Percentiles rank a stretch among this genome's conserved stretches.
Evolutionary conservation across 2,329 filamentous ascomycete genomes (phyloP).

Genomic region (Paecilomyces sp.): DNA sequence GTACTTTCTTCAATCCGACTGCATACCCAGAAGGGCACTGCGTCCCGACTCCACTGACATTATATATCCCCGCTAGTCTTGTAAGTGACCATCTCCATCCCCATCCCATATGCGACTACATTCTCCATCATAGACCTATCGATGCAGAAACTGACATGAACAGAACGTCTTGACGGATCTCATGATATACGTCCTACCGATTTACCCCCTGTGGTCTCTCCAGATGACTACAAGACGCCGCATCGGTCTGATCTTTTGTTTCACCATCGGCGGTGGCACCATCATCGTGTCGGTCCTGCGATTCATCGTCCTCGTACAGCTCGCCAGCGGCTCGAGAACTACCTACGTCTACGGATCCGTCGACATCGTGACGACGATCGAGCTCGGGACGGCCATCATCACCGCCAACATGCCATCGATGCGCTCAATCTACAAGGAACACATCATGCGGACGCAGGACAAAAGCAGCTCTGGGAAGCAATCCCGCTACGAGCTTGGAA

Average conservation of each 20-base stretch:
- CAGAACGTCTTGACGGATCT: not conserved
- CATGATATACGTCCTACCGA: not conserved
- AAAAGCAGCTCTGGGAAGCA: not conserved
- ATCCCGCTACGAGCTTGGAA: not conserved
- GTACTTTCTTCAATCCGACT: not conserved
- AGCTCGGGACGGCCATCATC: not conserved
- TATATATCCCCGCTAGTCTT: not conserved
- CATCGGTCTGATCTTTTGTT: not conserved
- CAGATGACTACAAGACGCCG: not conserved
- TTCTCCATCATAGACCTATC: not conserved
- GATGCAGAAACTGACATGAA: not conserved
- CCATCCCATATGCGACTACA: not conserved
- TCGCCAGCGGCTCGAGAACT: not conserved
- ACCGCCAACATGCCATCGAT: not conserved
- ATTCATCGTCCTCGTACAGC: not conserved
- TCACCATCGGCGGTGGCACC: not conserved
- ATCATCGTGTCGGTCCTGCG: not conserved
- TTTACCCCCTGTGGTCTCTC: not conserved
- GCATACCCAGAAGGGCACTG: not conserved
- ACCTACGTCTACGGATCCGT: constrained; percentile 1
- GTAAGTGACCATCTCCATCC: not conserved
- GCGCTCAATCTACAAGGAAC: not conserved
- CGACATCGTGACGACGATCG: not conserved
- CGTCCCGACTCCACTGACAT: not conserved
- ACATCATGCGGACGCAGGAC: not conserved